A percentile compares a stretch with the other conserved stretches of the same genome.
phyloP scores from a whole-genome alignment of 108 stramenopile genomes.

The Cyclostephanos invisitatus region DNA sequence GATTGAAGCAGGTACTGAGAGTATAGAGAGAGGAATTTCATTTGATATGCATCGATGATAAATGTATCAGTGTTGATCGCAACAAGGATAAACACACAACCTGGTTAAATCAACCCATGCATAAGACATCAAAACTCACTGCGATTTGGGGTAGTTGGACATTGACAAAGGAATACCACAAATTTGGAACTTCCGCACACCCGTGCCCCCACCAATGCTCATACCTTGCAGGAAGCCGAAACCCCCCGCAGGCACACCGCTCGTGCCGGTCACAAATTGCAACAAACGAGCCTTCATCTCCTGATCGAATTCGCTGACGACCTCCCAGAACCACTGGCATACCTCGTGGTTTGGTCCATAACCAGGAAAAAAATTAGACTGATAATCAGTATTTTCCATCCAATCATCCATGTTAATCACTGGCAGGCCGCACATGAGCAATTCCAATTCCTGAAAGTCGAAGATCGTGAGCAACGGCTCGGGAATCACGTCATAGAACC shows the following conservation, averaged over 20 bases:
- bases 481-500: constrained; percentile 97
- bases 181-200: constrained; percentile 92
- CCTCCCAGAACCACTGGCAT: constrained; percentile 97
- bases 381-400: constrained; percentile 91
- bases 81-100: background rate
- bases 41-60: background rate
- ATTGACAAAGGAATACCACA: constrained; percentile 72
- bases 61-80: background rate
- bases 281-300: constrained; percentile 93
- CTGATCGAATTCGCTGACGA: constrained; percentile 83
- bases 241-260: constrained; percentile 93
- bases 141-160: constrained; percentile 91
- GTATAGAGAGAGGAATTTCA: constrained; percentile 2
- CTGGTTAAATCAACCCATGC: no score
- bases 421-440: constrained; percentile 97
- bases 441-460: constrained; percentile 96
- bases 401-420: constrained; percentile 93
- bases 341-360: constrained; percentile 63
- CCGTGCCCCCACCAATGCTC: constrained; percentile 63
- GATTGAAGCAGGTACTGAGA: constrained; percentile 95
- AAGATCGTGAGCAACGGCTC: constrained; percentile 93
- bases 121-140: constrained; percentile 51
- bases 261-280: constrained; percentile 97
- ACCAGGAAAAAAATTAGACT: constrained; percentile 72
- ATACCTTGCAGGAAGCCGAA: constrained; percentile 92